phyloP scores from a whole-genome alignment of 306 rosid genomes.

The Sophora flavescens region DNA sequence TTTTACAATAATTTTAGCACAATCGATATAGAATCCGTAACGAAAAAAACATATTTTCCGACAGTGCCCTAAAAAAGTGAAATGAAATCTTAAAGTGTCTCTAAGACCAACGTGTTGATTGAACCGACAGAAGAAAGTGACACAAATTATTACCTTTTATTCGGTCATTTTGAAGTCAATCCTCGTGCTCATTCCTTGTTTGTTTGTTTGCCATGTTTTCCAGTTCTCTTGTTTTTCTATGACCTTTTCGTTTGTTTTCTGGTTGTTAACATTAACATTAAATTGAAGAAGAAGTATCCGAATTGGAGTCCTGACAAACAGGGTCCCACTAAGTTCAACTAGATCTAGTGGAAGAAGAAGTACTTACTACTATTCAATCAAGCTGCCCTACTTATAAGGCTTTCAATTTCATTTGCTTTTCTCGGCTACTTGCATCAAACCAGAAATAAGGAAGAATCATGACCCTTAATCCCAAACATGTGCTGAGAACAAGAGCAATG shows the following conservation, averaged over 20 bases:
- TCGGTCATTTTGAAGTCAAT: conserved; percentile 36
- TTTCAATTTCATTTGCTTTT: background rate
- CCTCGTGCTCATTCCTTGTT: conserved; percentile 45
- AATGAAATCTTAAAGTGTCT: background rate
- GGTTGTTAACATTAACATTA: conserved; percentile 27
- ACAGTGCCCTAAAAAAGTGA: no score
- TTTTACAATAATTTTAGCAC: no score
- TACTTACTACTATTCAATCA: background rate
- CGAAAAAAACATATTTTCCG: no score
- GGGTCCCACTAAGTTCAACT: conserved; percentile 30
- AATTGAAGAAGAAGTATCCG: conserved; percentile 6
- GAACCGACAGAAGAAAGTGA: conserved; percentile 44
- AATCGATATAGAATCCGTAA: no score
- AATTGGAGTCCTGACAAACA: conserved; percentile 22
- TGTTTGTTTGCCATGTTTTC: conserved; percentile 21
- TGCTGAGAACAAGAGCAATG: background rate
- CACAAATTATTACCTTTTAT: background rate
- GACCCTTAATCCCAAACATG: background rate
- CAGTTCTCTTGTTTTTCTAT: background rate
- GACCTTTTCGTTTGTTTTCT: background rate
- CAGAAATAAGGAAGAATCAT: background rate
- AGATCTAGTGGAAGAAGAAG: background rate
- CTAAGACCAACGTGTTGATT: background rate
- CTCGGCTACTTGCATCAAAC: conserved; percentile 3
- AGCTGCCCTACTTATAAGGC: background rate